Evolutionary conservation across 2,329 filamentous ascomycete genomes (phyloP).

Genomic region (Verticillium albo-atrum): DNA sequence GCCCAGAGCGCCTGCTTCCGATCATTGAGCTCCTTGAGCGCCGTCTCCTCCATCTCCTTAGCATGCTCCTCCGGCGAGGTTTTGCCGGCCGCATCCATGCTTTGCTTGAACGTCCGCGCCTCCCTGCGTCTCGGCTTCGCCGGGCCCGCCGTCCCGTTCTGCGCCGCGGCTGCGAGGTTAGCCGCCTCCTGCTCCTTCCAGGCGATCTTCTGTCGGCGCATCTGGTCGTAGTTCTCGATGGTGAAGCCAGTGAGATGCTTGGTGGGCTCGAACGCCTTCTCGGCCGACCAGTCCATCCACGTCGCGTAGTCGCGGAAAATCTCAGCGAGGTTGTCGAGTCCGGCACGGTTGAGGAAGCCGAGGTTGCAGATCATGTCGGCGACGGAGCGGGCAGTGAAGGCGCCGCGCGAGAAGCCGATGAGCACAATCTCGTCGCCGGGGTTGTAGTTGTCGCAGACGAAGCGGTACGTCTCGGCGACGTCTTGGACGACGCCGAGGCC

Average conservation of each 20-base stretch:
- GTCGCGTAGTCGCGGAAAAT: constrained; percentile 12
- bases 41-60: neutral
- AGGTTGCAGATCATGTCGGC: constrained; percentile 16
- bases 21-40: neutral
- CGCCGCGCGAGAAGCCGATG: constrained; percentile 30
- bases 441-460: constrained; percentile 29
- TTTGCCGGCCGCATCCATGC: neutral
- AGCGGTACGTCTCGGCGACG: constrained; percentile 29
- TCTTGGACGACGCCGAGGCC: constrained; percentile 20
- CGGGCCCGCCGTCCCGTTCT: neutral
- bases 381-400: constrained; percentile 29
- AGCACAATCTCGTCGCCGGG: constrained; percentile 27
- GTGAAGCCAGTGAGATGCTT: constrained; percentile 8
- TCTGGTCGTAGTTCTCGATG: neutral
- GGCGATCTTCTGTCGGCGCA: neutral
- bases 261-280: neutral
- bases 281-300: constrained; percentile 4
- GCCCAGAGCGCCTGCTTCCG: neutral
- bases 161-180: neutral
- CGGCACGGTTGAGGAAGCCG: constrained; percentile 10
- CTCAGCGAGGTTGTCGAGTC: constrained; percentile 4
- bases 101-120: neutral
- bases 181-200: neutral
- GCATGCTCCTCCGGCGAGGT: neutral
- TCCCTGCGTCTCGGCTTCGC: neutral